phyloP scores from a whole-genome alignment of 1,139 yeast species.

The Martiniozyma asiatica region DNA sequence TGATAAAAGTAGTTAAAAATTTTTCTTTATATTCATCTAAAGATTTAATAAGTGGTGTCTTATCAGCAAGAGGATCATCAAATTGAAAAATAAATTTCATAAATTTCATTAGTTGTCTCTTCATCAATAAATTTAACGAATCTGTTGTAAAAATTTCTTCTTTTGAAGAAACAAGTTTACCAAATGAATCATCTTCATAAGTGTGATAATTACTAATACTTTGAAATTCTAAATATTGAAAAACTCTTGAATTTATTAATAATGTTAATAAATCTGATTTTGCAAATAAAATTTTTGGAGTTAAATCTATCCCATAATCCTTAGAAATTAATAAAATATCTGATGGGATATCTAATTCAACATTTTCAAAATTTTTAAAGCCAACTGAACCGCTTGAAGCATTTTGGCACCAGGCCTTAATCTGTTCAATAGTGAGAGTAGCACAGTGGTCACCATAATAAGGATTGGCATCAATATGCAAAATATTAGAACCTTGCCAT shows the following conservation, averaged over 20 bases:
- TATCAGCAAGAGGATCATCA: slow-evolving; percentile 29
- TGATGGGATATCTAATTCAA: slow-evolving; percentile 61
- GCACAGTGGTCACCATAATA: slow-evolving; percentile 87
- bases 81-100: slow-evolving; percentile 77
- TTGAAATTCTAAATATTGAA: slow-evolving; percentile 85
- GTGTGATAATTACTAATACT: slow-evolving; percentile 83
- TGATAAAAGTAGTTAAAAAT: slow-evolving; percentile 30
- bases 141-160: slow-evolving; percentile 93
- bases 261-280: slow-evolving; percentile 73
- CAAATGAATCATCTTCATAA: slow-evolving; percentile 81
- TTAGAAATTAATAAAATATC: slow-evolving; percentile 40
- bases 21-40: slow-evolving; percentile 38
- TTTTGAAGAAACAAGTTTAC: slow-evolving; percentile 69
- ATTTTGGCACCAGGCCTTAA: slow-evolving; percentile 66
- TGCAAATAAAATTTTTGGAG: slow-evolving; percentile 85
- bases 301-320: slow-evolving; percentile 77
- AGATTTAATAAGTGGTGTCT: slow-evolving; percentile 20
- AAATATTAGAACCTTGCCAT: slow-evolving; percentile 89
- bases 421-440: slow-evolving; percentile 74
- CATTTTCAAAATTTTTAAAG: slow-evolving; percentile 42
- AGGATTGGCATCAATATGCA: slow-evolving; percentile 74
- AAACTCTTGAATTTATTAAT: slow-evolving; percentile 72
- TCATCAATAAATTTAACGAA: slow-evolving; percentile 59
- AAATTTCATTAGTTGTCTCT: slow-evolving; percentile 83
- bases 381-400: slow-evolving; percentile 33